Conservation (phyloP, 345 rosid species). For the Eucalyptus guilfoylei region DNA sequence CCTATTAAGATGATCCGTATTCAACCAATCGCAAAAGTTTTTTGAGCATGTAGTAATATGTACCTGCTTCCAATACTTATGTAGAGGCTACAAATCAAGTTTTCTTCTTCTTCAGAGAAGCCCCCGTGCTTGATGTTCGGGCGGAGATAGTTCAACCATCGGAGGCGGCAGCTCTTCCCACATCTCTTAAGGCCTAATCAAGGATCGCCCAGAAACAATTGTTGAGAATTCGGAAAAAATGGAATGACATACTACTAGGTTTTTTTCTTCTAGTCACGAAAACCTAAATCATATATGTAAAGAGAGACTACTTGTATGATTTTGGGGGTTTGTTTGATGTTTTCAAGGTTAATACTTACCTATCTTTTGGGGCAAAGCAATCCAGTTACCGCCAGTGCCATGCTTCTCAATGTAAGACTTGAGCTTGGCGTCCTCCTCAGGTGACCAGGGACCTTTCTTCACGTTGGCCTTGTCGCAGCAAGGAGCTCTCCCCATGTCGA, state of each 20-base stretch:
- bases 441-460: conserved; percentile 91
- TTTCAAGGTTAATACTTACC: conserved; percentile 13
- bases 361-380: conserved; percentile 63
- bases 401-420: conserved; percentile 48
- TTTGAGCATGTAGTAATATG: not conserved
- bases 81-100: conserved; percentile 45
- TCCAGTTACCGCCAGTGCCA: conserved; percentile 82
- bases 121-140: conserved; percentile 66
- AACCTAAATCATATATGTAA: not conserved
- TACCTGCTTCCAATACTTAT: conserved; percentile 65
- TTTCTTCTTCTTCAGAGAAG: conserved; percentile 63
- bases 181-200: conserved; percentile 58
- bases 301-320: not conserved
- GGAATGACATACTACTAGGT: not conserved
- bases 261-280: not conserved
- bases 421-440: conserved; percentile 77
- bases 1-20: not conserved
- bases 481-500: conserved; percentile 74
- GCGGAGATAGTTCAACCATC: conserved; percentile 68
- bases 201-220: not conserved
- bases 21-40: not conserved
- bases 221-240: not conserved
- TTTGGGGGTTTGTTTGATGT: not conserved
- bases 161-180: conserved; percentile 67
- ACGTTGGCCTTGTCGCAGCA: conserved; percentile 84